Evolutionary conservation across 1,284 basidiomycete species (phyloP).

Genomic region (Trichosporon inkin): DNA sequence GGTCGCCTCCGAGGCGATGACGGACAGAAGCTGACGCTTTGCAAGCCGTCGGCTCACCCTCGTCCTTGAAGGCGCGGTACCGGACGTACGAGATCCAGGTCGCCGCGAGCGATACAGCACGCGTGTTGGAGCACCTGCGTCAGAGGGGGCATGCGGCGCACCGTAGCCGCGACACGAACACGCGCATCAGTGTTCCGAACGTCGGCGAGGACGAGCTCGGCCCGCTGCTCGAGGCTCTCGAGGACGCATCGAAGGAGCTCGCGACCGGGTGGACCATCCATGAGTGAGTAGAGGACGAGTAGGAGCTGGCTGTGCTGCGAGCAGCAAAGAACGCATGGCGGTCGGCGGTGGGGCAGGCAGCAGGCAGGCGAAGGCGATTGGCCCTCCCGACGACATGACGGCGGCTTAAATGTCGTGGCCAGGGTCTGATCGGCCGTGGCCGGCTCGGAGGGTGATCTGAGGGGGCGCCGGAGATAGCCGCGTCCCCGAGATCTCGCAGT

Average conservation of each 20-base stretch:
- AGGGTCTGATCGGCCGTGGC: background rate
- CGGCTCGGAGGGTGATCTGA: background rate
- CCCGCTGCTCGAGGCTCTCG: slow-evolving; percentile 24
- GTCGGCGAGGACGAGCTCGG: slow-evolving; percentile 30
- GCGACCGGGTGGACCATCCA: slow-evolving; percentile 31
- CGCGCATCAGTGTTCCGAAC: slow-evolving; percentile 33
- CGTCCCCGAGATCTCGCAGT: background rate
- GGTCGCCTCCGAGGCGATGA: too few relatives aligned
- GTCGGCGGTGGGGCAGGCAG: too few relatives aligned
- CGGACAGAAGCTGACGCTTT: slow-evolving; percentile 50
- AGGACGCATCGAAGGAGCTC: slow-evolving; percentile 21
- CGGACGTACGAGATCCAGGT: slow-evolving; percentile 75
- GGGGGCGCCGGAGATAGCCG: background rate
- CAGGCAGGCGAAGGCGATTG: too few relatives aligned
- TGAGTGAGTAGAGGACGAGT: slow-evolving; percentile 36
- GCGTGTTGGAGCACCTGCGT: slow-evolving; percentile 61
- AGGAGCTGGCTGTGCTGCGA: too few relatives aligned
- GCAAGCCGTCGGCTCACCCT: slow-evolving; percentile 59
- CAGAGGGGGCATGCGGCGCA: slow-evolving; percentile 54
- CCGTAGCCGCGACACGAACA: slow-evolving; percentile 28
- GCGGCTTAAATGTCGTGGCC: background rate
- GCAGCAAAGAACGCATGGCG: too few relatives aligned
- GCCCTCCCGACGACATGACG: too few relatives aligned
- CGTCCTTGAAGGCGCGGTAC: slow-evolving; percentile 61
- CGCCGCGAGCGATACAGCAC: slow-evolving; percentile 58